Conservation (phyloP, 2,329 filamentous ascomycete genomes). For the Didymella lethalis region DNA sequence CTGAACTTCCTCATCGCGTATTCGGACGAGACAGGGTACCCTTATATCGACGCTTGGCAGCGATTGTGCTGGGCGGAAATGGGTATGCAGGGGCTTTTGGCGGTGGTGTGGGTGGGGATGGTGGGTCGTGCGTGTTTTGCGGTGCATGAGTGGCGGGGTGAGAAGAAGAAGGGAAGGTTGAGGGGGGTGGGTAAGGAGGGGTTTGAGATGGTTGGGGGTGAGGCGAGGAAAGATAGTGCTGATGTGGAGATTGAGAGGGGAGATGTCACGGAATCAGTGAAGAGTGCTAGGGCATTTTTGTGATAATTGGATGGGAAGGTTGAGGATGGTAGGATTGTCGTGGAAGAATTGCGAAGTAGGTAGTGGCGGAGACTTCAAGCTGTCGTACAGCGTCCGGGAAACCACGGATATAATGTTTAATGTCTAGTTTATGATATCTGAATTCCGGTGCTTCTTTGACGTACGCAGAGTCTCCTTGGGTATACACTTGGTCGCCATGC, state of each 20-base stretch:
- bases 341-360: not conserved
- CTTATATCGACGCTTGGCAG: not conserved
- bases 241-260: not conserved
- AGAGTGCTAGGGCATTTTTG: conserved; percentile 1
- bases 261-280: not conserved
- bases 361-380: not conserved
- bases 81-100: conserved; percentile 2
- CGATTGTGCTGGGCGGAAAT: conserved; percentile 4
- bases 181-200: not conserved
- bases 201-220: not conserved
- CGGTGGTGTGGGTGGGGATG: not conserved
- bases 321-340: too few species aligned
- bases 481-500: not conserved
- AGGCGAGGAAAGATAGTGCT: not conserved
- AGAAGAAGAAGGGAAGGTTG: not conserved
- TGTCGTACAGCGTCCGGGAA: not conserved
- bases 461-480: not conserved
- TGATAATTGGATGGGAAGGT: not conserved
- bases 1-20: conserved; percentile 1
- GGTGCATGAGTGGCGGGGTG: conserved; percentile 2
- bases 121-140: not conserved
- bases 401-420: not conserved
- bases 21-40: not conserved
- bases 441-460: not conserved
- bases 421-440: not conserved